These are phyloP conservation scores for Xylariaceae sp. DNA, from an alignment of 2,329 filamentous ascomycete genomes.

Conservation along the genomic window DNA sequence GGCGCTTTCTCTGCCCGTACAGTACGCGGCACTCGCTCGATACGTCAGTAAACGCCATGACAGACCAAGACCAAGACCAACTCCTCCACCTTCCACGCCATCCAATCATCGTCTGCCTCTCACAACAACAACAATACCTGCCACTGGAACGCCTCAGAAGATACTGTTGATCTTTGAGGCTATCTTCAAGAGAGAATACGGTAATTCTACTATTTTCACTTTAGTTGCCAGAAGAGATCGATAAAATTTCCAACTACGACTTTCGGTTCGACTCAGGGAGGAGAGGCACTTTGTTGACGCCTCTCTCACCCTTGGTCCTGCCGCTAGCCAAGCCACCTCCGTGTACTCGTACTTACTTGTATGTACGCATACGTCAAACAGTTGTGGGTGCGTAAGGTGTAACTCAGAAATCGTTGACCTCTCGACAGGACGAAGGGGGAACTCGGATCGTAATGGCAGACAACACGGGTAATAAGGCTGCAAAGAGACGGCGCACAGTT, in stretches of 20 bases:
- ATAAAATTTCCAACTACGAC: background rate
- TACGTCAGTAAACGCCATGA: too few relatives aligned
- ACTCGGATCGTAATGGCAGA: conserved; percentile 25
- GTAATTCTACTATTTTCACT: background rate
- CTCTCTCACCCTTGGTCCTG: background rate
- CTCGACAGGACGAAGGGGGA: background rate
- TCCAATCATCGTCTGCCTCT: too few relatives aligned
- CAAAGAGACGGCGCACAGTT: conserved; percentile 47
- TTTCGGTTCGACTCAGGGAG: background rate
- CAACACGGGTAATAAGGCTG: conserved; percentile 39
- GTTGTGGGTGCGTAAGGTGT: background rate
- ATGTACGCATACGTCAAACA: background rate
- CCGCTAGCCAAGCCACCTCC: background rate
- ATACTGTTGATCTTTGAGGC: too few relatives aligned
- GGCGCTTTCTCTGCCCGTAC: background rate
- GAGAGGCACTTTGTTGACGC: background rate
- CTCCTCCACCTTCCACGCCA: too few relatives aligned
- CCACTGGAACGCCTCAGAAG: too few relatives aligned
- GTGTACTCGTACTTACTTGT: background rate
- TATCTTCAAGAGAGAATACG: too few relatives aligned
- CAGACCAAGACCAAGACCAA: too few relatives aligned
- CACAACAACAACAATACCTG: too few relatives aligned
- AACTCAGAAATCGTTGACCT: background rate
- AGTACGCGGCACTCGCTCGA: background rate
- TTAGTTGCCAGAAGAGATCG: background rate